phyloP scores from a whole-genome alignment of 805 yeast genomes.

The Saturnispora diversa region DNA sequence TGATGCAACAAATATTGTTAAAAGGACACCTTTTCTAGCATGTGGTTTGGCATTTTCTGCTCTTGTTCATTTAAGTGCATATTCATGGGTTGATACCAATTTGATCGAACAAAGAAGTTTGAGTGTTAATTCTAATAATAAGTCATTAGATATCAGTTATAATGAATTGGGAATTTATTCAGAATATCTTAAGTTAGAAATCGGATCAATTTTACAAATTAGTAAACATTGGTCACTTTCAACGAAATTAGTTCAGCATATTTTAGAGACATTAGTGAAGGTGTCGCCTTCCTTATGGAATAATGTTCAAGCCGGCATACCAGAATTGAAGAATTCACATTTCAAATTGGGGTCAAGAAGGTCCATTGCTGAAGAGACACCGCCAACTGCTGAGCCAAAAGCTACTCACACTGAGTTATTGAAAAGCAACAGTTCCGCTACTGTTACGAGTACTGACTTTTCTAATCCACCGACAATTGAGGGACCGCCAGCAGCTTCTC shows the following conservation, averaged over 20 bases:
- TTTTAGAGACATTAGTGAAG: constrained; percentile 37
- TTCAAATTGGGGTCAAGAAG: not conserved
- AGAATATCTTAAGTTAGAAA: constrained; percentile 42
- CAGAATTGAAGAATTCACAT: constrained; percentile 8
- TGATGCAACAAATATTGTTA: constrained; percentile 34
- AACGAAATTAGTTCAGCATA: constrained; percentile 38
- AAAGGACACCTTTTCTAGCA: constrained; percentile 44
- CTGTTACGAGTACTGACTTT: constrained; percentile 3
- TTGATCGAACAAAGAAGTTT: constrained; percentile 16
- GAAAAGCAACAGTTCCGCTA: constrained; percentile 1
- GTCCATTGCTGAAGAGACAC: not conserved
- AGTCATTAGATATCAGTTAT: constrained; percentile 12
- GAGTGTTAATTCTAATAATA: constrained; percentile 1
- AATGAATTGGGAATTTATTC: constrained; percentile 37
- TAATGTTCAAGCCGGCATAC: constrained; percentile 31
- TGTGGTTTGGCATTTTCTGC: constrained; percentile 48
- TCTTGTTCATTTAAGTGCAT: constrained; percentile 44
- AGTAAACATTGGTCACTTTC: constrained; percentile 46
- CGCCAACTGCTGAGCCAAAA: not conserved
- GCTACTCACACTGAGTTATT: not conserved
- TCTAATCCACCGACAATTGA: constrained; percentile 2
- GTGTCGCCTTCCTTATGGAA: constrained; percentile 36
- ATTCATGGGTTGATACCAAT: constrained; percentile 43
- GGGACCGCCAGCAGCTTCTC: not conserved
- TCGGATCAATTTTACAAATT: constrained; percentile 42